Evolutionary conservation across 805 yeast species (phyloP), one percentile per base, ranked within the genome.

Genomic region (Starmerella bombi): DNA sequence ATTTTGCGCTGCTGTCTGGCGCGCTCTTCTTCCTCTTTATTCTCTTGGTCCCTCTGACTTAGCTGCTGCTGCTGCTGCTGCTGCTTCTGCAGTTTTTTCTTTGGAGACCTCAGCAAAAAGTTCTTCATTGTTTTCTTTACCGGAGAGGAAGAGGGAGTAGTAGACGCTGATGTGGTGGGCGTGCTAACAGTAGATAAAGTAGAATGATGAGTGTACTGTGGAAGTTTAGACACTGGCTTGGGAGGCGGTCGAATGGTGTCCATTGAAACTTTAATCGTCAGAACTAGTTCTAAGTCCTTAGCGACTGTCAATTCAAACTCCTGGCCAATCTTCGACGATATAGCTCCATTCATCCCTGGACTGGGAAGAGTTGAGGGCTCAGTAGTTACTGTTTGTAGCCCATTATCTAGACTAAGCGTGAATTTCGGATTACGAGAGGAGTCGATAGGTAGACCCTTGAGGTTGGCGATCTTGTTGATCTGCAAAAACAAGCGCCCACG

Each of bases 301-400:
- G 71, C 74, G 20, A 79, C 79, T 3, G 77, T 66, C 48, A 79
- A 62, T 58, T 84, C 95, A 57, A 83, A 83, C 54, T 86, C 95
- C 53, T 80, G 83, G 31, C 52, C 52, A 20, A 53, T 46, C 22
- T 40, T 42, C 3, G 49, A 50, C 8, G 38, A 32, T 12, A 48
- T 30, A 8, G 34, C 32, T 12, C 44, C 52, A 15, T 36, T 39
- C 32, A 47, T 35, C 8, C 46, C 45, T 1, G 53, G 44, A 3
- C 48, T 30, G 7, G 53, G 46, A 4, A 53, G 41, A 3, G 53
- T 41, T 5, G 44, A 22, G 3, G 52, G 38, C 16, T 50, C 51
- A 1, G 57, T 53, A 3, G 50, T 43, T 4, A 53, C 57, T 1
- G 54, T 47, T 33, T 53, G 55, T 34, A 52, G 27, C n/a, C 57